Evolutionary conservation across 2,329 filamentous ascomycete species (phyloP), one percentile per base, ranked within the genome.

Genomic region (Purpureocillium takamizusanense): DNA sequence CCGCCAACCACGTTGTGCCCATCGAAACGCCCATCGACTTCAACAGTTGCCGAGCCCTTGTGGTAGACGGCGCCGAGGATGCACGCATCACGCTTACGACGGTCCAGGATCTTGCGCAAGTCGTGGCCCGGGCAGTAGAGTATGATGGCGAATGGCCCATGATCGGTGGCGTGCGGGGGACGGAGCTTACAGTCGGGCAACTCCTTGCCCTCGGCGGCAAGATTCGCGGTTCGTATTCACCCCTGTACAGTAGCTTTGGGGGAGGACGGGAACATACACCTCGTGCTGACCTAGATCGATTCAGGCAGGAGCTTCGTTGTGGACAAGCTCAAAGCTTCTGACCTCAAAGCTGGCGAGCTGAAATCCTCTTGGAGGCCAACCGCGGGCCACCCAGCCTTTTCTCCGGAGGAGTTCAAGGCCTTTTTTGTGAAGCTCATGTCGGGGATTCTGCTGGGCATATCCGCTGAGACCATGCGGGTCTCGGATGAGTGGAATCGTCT

Each of bases 401-500:
- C 51, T 2, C 36, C 45, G 5, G 52, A 55, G 9, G 38, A 52
- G 9, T 35, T 49, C 0, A 46, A 54, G 4, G 47, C 40, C 18
- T 57, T 63, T 10, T 25, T 10, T 10, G 21, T 10, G 10, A 25
- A 25, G 21, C 21, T 25, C 21, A 25, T 25, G 21, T 25, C 21
- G 5, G 21, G 21, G 5, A 10, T 25, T 23, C 47, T 71, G 6
- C 37, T 57, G 15, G 62, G 55, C 5, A 53, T 58, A 11, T 35
- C 42, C 7, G 52, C 48, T 2, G 65, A 62, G 0, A 50, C 48
- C 4, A 65, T 61, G 55, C 51, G 57, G 38, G 57, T 65, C 1
- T 58, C 63, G 13, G 58, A 61, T 28, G 65, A 69, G 42, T 69
- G 59, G 54, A 73, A 73, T 42, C 42, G 55, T 36, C 46, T 66